phyloP scores from a whole-genome alignment of 2,329 filamentous ascomycete genomes.

The Microdochium bolleyi region DNA sequence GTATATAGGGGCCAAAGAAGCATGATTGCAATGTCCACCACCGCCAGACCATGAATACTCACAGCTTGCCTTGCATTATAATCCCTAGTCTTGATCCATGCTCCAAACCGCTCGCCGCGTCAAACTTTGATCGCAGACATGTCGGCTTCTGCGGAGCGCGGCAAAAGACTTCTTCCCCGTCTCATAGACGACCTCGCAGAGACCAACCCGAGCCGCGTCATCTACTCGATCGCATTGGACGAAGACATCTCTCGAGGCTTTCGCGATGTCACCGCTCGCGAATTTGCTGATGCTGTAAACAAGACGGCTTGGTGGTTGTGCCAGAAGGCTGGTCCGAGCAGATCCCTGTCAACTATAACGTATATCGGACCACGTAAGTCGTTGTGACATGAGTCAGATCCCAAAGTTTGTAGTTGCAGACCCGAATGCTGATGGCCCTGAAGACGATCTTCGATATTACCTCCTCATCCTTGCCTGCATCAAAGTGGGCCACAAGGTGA shows the following conservation, averaged over 20 bases:
- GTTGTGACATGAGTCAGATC: neutral
- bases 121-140: too few species aligned
- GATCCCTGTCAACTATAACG: slow-evolving; percentile 22
- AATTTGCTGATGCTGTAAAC: slow-evolving; percentile 11
- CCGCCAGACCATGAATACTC: too few species aligned
- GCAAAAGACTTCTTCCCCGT: neutral
- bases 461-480: slow-evolving; percentile 28
- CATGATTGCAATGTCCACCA: too few species aligned
- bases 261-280: slow-evolving; percentile 6
- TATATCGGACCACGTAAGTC: slow-evolving; percentile 20
- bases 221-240: slow-evolving; percentile 13
- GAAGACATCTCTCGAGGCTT: slow-evolving; percentile 14
- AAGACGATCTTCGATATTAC: slow-evolving; percentile 25
- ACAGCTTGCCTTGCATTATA: too few species aligned
- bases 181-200: slow-evolving; percentile 13
- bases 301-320: slow-evolving; percentile 23
- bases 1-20: too few species aligned
- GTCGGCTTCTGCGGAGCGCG: neutral
- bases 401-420: too few species aligned
- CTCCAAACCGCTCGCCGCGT: too few species aligned
- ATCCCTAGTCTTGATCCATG: too few species aligned
- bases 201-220: slow-evolving; percentile 10
- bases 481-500: slow-evolving; percentile 34
- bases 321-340: slow-evolving; percentile 15
- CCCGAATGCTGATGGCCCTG: too few species aligned